Conservation (phyloP, 352 stramenopile species). For the Aphanomyces stellatus region DNA sequence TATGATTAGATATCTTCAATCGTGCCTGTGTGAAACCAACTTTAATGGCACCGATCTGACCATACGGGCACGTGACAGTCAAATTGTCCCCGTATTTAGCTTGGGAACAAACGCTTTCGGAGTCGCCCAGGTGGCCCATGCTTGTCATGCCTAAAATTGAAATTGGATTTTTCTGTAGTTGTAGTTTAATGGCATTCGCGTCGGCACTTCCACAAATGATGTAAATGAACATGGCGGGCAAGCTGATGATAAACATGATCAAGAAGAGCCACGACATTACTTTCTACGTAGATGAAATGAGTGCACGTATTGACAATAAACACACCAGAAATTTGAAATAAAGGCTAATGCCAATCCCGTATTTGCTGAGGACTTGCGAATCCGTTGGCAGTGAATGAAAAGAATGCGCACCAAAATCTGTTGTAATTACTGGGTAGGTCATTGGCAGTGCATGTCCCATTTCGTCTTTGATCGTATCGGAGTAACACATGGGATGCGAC, state of each 20-base stretch:
- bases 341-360: conserved; percentile 61
- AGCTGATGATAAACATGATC: conserved; percentile 55
- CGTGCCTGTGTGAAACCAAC: background rate
- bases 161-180: conserved; percentile 52
- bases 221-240: conserved; percentile 50
- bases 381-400: conserved; percentile 69
- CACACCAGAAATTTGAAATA: conserved; percentile 77
- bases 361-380: conserved; percentile 65
- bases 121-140: conserved; percentile 65
- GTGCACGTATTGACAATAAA: too few species aligned
- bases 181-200: conserved; percentile 48
- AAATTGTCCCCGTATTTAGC: conserved; percentile 36
- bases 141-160: conserved; percentile 67
- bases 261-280: conserved; percentile 79
- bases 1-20: background rate
- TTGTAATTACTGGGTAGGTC: conserved; percentile 45
- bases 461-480: conserved; percentile 39
- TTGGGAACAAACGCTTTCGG: conserved; percentile 61
- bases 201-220: conserved; percentile 45
- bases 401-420: conserved; percentile 66
- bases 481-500: conserved; percentile 73
- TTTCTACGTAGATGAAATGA: conserved; percentile 30
- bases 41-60: conserved; percentile 63
- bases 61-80: conserved; percentile 50
- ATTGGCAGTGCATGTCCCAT: conserved; percentile 40